phyloP scores from a whole-genome alignment of 257 asterid species.

The Rauvolfia tetraphylla region DNA sequence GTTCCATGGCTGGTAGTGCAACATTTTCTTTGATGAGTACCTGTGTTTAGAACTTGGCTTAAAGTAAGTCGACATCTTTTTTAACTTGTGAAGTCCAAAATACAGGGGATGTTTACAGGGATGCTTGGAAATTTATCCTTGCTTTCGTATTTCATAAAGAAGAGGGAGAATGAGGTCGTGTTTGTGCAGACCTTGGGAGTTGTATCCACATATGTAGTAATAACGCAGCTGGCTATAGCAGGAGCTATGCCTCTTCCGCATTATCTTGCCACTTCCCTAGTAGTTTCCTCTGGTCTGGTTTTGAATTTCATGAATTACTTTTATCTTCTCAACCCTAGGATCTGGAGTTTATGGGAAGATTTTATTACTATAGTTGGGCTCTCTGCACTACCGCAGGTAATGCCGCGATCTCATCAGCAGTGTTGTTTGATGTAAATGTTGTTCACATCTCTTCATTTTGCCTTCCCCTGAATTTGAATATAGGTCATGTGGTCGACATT shows the following conservation, averaged over 20 bases:
- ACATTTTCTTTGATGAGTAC: conserved; percentile 1
- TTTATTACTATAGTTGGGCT: conserved; percentile 81
- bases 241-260: conserved; percentile 98
- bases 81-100: neutral
- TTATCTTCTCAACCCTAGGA: conserved; percentile 49
- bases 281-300: conserved; percentile 75
- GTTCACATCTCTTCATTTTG: conserved; percentile 1
- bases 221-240: conserved; percentile 86
- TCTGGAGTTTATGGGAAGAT: conserved; percentile 94
- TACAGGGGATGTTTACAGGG: conserved; percentile 97
- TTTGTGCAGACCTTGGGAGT: conserved; percentile 87
- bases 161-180: conserved; percentile 82
- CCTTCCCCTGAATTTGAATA: conserved; percentile 16
- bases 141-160: conserved; percentile 83
- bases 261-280: conserved; percentile 58
- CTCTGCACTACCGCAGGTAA: conserved; percentile 87
- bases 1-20: conserved; percentile 93
- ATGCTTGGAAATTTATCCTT: conserved; percentile 88
- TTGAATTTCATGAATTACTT: conserved; percentile 70
- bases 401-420: conserved; percentile 13
- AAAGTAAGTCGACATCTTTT: neutral
- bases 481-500: conserved; percentile 99
- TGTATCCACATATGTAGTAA: conserved; percentile 67
- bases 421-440: neutral
- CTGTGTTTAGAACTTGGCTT: neutral